Conservation (phyloP, 2,329 filamentous ascomycete genomes). For the Massarina eburnea region DNA sequence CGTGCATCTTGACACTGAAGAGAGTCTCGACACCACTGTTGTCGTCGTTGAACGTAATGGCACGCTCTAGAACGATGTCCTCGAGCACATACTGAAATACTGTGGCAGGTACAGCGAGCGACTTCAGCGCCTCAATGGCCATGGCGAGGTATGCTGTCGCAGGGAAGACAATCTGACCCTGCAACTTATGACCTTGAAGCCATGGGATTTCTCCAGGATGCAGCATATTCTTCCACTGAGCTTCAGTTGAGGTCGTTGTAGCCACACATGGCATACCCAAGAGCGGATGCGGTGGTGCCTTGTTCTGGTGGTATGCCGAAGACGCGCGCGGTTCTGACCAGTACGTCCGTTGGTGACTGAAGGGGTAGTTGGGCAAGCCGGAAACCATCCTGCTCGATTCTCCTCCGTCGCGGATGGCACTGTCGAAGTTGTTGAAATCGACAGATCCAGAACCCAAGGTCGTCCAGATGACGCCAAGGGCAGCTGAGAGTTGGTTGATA, state of each 20-base stretch:
- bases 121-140: conserved; percentile 23
- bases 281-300: conserved; percentile 3
- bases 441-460: conserved; percentile 13
- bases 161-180: conserved; percentile 47
- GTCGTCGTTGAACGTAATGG: conserved; percentile 13
- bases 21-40: conserved; percentile 4
- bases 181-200: conserved; percentile 17
- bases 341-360: conserved; percentile 25
- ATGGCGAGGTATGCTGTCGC: conserved; percentile 49
- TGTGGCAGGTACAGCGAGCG: not conserved
- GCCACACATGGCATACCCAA: conserved; percentile 3
- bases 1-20: conserved; percentile 8
- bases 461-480: conserved; percentile 17
- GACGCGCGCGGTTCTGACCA: not conserved
- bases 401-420: not conserved
- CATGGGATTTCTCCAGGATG: conserved; percentile 10
- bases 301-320: not conserved
- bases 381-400: not conserved
- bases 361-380: conserved; percentile 30
- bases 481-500: conserved; percentile 19
- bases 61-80: conserved; percentile 15
- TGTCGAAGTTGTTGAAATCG: conserved; percentile 19
- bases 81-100: conserved; percentile 10
- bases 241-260: not conserved
- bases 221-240: conserved; percentile 18